These are phyloP conservation scores for Aureobasidium sp. DNA, from an alignment of 2,329 filamentous ascomycete genomes.

Conservation along the genomic window DNA sequence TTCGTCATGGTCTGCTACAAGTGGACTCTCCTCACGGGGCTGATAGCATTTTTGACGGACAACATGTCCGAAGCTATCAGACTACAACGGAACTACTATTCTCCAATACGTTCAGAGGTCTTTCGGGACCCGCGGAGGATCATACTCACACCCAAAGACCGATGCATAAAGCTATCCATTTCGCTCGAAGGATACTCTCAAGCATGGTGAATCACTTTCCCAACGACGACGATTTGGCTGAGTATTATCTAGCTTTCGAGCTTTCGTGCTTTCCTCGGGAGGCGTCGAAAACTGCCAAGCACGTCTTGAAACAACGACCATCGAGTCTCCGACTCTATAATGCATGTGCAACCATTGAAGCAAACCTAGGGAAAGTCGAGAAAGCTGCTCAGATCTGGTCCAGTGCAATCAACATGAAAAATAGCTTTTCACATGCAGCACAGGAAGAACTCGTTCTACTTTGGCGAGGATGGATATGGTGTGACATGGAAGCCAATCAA, in stretches of 20 bases:
- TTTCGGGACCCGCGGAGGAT: neutral
- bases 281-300: conserved; percentile 65
- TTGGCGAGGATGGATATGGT: conserved; percentile 61
- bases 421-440: conserved; percentile 31
- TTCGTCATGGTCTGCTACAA: conserved; percentile 8
- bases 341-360: conserved; percentile 69
- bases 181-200: conserved; percentile 47
- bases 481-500: conserved; percentile 48
- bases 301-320: conserved; percentile 61
- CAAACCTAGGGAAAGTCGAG: conserved; percentile 48
- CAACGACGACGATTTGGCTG: conserved; percentile 50
- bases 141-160: neutral
- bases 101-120: neutral
- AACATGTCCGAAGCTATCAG: neutral
- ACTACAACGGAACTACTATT: conserved; percentile 17
- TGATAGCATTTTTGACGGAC: neutral
- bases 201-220: conserved; percentile 45
- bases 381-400: conserved; percentile 59
- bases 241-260: conserved; percentile 65
- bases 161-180: neutral
- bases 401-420: conserved; percentile 57
- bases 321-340: conserved; percentile 66
- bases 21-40: too few species aligned
- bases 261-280: conserved; percentile 44
- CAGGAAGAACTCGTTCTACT: conserved; percentile 40